Percentiles rank a stretch among this genome's conserved stretches.
These are phyloP conservation scores for Scheffersomyces amazonensis DNA, from an alignment of 805 yeast species.

Conservation along the genomic window DNA sequence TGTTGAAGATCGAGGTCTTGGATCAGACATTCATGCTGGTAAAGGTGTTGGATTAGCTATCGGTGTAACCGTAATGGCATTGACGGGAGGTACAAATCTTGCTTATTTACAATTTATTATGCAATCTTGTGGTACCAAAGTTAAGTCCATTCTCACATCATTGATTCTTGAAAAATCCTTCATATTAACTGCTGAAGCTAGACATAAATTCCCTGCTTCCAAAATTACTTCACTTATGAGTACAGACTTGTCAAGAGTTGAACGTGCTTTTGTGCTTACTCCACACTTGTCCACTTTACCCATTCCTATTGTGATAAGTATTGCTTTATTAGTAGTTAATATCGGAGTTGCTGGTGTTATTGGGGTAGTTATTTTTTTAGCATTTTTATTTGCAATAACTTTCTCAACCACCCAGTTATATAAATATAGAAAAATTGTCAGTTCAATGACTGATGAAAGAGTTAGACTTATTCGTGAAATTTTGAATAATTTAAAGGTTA, in stretches of 20 bases:
- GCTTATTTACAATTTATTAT: constrained; percentile 62
- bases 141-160: constrained; percentile 63
- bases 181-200: constrained; percentile 51
- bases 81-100: constrained; percentile 20
- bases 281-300: constrained; percentile 62
- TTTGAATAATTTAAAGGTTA: constrained; percentile 68
- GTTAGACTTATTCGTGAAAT: constrained; percentile 72
- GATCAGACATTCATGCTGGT: constrained; percentile 15
- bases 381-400: constrained; percentile 46
- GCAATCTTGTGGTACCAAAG: constrained; percentile 59
- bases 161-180: constrained; percentile 67
- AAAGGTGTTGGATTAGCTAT: constrained; percentile 33
- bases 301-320: constrained; percentile 53
- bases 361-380: constrained; percentile 49
- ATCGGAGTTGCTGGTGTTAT: constrained; percentile 69
- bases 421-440: constrained; percentile 49
- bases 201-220: constrained; percentile 58
- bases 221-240: constrained; percentile 69
- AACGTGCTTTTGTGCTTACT: constrained; percentile 60
- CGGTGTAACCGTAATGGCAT: constrained; percentile 18
- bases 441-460: constrained; percentile 65
- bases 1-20: constrained; percentile 22
- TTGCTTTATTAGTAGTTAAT: constrained; percentile 58
- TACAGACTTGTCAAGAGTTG: constrained; percentile 74
- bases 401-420: constrained; percentile 49